These are phyloP conservation scores for Phytopythium vexans DNA, from an alignment of 352 stramenopile species.

Conservation along the genomic window DNA sequence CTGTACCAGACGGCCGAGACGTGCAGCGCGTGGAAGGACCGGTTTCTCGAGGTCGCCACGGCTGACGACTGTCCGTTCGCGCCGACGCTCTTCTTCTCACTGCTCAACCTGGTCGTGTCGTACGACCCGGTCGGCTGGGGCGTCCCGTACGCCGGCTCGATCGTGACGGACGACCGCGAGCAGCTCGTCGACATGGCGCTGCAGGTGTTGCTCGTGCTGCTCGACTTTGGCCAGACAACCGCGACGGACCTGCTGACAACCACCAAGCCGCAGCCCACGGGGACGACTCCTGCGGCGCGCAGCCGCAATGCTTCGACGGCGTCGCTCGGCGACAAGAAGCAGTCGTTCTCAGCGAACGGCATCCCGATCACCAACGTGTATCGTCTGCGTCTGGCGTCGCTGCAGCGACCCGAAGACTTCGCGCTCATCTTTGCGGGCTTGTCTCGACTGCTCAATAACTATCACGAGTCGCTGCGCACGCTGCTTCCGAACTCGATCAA, in stretches of 20 bases:
- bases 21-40: conserved; percentile 89
- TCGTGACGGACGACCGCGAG: conserved; percentile 88
- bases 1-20: conserved; percentile 92
- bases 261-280: conserved; percentile 45
- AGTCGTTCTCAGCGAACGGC: not conserved
- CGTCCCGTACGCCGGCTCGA: conserved; percentile 87
- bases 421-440: conserved; percentile 92
- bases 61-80: conserved; percentile 90
- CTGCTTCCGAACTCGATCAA: conserved; percentile 92
- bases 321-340: conserved; percentile 28
- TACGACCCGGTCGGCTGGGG: conserved; percentile 92
- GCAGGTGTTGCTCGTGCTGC: conserved; percentile 92
- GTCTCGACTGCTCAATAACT: conserved; percentile 96
- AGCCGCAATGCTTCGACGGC: conserved; percentile 20
- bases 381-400: conserved; percentile 52
- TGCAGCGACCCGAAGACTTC: conserved; percentile 89
- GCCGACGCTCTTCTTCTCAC: conserved; percentile 94
- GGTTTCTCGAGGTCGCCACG: conserved; percentile 91
- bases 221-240: conserved; percentile 90
- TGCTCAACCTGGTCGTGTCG: conserved; percentile 94
- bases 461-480: conserved; percentile 93
- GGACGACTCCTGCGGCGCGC: conserved; percentile 22
- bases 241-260: conserved; percentile 38
- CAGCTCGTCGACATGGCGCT: conserved; percentile 90
- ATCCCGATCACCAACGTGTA: conserved; percentile 46